Conservation (phyloP, 106 monocot genomes). For the Dioscorea alata region DNA sequence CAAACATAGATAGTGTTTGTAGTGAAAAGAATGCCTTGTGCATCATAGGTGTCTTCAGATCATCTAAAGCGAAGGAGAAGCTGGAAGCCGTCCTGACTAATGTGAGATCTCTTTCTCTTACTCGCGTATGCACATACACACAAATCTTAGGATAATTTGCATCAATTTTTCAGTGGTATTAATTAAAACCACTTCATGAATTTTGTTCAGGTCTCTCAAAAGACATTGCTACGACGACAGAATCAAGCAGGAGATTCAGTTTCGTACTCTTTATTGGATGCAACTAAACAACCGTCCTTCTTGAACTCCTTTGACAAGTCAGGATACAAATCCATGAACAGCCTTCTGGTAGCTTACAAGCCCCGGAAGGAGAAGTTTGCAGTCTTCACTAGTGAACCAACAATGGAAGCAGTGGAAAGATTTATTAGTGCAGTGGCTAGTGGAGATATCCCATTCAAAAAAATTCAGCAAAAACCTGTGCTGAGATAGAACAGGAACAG, state of each 20-base stretch:
- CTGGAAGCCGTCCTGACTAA: slow-evolving; percentile 46
- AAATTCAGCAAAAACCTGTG: slow-evolving; percentile 42
- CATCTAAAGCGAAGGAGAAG: slow-evolving; percentile 51
- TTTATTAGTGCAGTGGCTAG: slow-evolving; percentile 80
- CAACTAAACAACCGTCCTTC: slow-evolving; percentile 48
- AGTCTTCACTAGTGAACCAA: slow-evolving; percentile 34
- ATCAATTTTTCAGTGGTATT: too few species aligned
- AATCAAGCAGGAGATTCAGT: slow-evolving; percentile 31
- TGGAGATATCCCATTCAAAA: slow-evolving; percentile 67
- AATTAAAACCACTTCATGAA: too few species aligned
- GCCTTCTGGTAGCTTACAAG: slow-evolving; percentile 77
- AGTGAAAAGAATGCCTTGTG: slow-evolving; percentile 63
- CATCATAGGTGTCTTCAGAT: slow-evolving; percentile 69
- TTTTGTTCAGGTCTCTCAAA: slow-evolving; percentile 67
- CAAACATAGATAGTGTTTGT: slow-evolving; percentile 58
- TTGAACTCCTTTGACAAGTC: slow-evolving; percentile 65
- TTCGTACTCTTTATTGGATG: slow-evolving; percentile 71
- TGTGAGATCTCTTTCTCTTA: slow-evolving; percentile 26
- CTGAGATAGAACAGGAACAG: slow-evolving; percentile 19
- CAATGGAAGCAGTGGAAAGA: slow-evolving; percentile 59
- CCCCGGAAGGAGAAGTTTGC: slow-evolving; percentile 67
- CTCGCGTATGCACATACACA: background rate
- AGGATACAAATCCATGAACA: slow-evolving; percentile 42
- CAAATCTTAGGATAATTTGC: too few species aligned
- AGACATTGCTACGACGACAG: slow-evolving; percentile 58